Evolutionary conservation across 2,329 filamentous ascomycete genomes (phyloP), one percentile per base, ranked within the genome.

Genomic region (Chaetomium strumarium): DNA sequence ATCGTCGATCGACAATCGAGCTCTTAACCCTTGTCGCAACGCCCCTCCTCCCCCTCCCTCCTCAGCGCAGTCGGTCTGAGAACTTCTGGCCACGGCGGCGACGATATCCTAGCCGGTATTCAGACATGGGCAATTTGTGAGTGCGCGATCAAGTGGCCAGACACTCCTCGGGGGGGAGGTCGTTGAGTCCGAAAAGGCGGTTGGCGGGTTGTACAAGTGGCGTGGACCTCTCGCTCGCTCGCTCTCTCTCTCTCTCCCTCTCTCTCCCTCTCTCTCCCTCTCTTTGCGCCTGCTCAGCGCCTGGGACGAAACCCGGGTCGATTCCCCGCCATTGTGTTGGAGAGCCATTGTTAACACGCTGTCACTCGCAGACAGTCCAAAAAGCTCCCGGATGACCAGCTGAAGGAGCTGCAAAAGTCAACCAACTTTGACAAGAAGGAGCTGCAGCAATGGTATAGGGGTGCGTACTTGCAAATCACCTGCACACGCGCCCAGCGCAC

Each of bases 371-470:
- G 93, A 75, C 93, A 97, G 79, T 97, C 92, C 64, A 99, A 97
- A 52, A 99, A 60, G 78, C 86, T 99, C 69, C 96, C 91, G 54
- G 89, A 93, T 70, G 87, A 96, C 72, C 90, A 99, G 80, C 87
- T 99, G 67, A 83, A 81, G 62, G 93, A 99, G 73, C 84, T 99
- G 62, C 91, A 97, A 70, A 93, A 90, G 77, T 90, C 90, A 56
- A 99, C 93, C 59, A 90, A 97, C 73, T 99, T 99, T 68, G 93
- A 99, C 74, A 96, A 96, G 85, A 97, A 97, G 78, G 93, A 99
- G 74, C 74, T 99, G 68, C 93, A 99, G 71, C 92, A 97, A 84
- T 99, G 93, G 93, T 97, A 99, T 75, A 97, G 97, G 80, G 93
- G 93, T 96, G 72, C 59, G 83, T 43, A 24, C 5, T 29, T 9